Conservation (phyloP, 2,329 filamentous ascomycete genomes). For the Stachybotrys chlorohalonatus region DNA sequence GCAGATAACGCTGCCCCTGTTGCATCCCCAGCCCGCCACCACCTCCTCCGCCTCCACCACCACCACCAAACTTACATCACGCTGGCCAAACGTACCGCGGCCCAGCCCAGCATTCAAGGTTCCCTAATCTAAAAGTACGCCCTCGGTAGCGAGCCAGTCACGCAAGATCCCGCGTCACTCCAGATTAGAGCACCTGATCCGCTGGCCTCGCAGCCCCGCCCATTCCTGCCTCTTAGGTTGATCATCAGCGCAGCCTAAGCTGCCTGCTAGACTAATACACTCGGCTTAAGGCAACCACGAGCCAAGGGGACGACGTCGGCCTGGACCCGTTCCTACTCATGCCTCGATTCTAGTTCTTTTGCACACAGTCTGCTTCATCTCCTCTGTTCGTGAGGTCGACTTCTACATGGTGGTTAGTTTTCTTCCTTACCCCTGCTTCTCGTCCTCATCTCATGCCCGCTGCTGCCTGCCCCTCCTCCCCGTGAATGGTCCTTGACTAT, state of each 20-base stretch:
- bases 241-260: neutral
- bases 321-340: neutral
- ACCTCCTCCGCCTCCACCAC: too few relatives aligned
- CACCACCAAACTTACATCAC: neutral
- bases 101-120: neutral
- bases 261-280: neutral
- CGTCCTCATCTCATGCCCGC: conserved; percentile 1
- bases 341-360: neutral
- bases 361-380: neutral
- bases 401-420: conserved; percentile 12
- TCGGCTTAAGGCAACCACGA: neutral
- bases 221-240: neutral
- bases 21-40: neutral
- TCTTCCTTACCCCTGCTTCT: neutral
- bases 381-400: neutral
- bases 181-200: neutral
- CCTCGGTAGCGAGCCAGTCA: neutral
- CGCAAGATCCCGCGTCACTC: neutral
- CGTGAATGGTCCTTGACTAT: neutral
- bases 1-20: neutral
- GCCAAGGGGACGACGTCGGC: neutral
- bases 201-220: neutral
- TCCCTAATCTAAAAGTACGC: neutral
- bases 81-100: neutral
- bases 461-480: neutral